phyloP scores from a whole-genome alignment of 106 monocot species.

The Acanthochlamys bracteata region DNA sequence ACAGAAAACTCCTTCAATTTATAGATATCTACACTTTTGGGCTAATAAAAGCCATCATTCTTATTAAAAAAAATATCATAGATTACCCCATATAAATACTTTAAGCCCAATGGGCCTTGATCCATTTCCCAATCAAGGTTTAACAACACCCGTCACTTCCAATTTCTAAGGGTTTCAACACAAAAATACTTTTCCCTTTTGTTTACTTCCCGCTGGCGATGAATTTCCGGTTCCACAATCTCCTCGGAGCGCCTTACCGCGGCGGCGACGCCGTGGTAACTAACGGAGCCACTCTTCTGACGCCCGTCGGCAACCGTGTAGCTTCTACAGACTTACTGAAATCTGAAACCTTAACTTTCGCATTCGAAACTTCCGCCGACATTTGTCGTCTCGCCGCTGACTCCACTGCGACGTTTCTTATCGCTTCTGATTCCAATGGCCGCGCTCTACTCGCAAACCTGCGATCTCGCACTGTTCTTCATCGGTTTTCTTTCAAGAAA shows the following conservation, averaged over 20 bases:
- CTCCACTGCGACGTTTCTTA: conserved; percentile 51
- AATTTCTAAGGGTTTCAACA: too few relatives aligned
- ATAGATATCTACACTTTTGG: too few relatives aligned
- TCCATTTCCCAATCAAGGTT: too few relatives aligned
- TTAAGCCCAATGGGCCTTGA: too few relatives aligned
- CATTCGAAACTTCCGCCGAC: conserved; percentile 66
- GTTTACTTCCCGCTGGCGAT: conserved; percentile 28
- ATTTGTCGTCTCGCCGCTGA: conserved; percentile 63
- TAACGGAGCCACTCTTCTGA: conserved; percentile 41
- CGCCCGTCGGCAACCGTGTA: conserved; percentile 83
- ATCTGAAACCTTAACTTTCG: conserved; percentile 60
- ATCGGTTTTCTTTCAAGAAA: conserved; percentile 67
- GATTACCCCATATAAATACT: too few relatives aligned
- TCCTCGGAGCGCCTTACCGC: conserved; percentile 82
- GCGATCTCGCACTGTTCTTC: conserved; percentile 61
- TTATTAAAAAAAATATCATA: too few relatives aligned
- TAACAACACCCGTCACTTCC: too few relatives aligned
- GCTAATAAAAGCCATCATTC: too few relatives aligned
- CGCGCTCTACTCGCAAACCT: conserved; percentile 69
- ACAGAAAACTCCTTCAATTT: too few relatives aligned
- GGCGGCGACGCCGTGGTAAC: conserved; percentile 73
- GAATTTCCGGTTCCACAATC: conserved; percentile 95
- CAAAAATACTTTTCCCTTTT: too few relatives aligned
- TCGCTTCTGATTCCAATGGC: conserved; percentile 44
- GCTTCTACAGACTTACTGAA: conserved; percentile 62